Base-by-base conservation (phyloP, 2,329 filamentous ascomycete genomes). In the Phaeosphaeria sp. region DNA sequence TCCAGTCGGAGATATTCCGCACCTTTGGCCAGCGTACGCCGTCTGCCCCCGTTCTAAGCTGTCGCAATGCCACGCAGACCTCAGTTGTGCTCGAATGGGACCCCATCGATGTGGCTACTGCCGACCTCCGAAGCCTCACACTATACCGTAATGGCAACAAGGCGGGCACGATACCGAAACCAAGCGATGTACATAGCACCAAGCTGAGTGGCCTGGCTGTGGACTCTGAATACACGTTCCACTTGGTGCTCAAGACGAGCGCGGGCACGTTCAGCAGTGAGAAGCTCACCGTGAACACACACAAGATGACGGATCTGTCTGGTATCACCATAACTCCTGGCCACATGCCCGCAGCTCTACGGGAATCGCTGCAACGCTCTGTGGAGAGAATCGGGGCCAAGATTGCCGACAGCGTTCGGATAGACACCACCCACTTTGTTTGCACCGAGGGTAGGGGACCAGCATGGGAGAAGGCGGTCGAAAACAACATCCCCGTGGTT, bases 1-100 rank as follows among this genome's bases (percentile, higher is more conserved):
- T 99, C n/a, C 95, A 99, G 81, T 88, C 90, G 71, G 89, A 89
- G 69, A 98, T 99, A 81, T 90, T 90, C 79, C 84, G 85, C 68
- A 90, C 91, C 53, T 98, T 98, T 77, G 95, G 95, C 68, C 87
- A 91, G 65, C 83, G 86, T 59, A 89, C 92, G 56, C 95, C 95
- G 30, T 81, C 85, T 22, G 82, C 90, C 0, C 95, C 95, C 7
- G 79, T 90, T 50, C 87, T 99, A 36, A 91, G 93, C 72, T 96
- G 95, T 79, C 90, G 93, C 79, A 99, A 98, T 84, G 93, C 94
- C 54, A 99, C 95, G 0, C 95, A 99, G 80, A 99, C 95, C n/a
- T 96, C 92, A 25, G 90, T 98, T 46, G 95, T 99, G 39, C 90
- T 99, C 52, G 95, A 98, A 80, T 99, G 95, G 95, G 95, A 98